Percentiles rank a stretch among this genome's conserved stretches.
These are phyloP conservation scores for Mortierella sp. DNA, from an alignment of 371 early-diverging fungal species.

Conservation along the genomic window DNA sequence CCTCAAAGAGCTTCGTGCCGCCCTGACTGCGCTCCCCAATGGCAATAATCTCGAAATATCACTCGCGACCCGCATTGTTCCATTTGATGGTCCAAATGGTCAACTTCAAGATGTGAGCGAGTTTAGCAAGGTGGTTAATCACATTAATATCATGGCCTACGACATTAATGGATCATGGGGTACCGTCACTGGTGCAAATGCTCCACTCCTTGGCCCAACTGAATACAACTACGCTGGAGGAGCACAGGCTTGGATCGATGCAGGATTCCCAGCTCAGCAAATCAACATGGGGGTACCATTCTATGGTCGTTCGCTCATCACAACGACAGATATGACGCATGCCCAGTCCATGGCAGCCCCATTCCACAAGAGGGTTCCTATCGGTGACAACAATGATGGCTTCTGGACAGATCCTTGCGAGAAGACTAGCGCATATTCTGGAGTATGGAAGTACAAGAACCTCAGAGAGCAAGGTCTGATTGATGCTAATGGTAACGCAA, in stretches of 20 bases:
- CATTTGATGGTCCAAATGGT: slow-evolving; percentile 68
- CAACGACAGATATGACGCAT: slow-evolving; percentile 34
- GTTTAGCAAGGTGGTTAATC: slow-evolving; percentile 69
- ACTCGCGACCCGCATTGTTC: slow-evolving; percentile 77
- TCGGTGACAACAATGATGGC: slow-evolving; percentile 67
- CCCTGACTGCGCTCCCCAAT: slow-evolving; percentile 61
- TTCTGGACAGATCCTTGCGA: slow-evolving; percentile 69
- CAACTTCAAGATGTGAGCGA: slow-evolving; percentile 70
- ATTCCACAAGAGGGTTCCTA: slow-evolving; percentile 34
- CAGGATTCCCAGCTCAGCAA: slow-evolving; percentile 71
- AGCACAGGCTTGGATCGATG: slow-evolving; percentile 63
- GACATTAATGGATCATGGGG: slow-evolving; percentile 66
- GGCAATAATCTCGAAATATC: slow-evolving; percentile 71
- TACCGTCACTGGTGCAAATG: slow-evolving; percentile 71
- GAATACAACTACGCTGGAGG: slow-evolving; percentile 40
- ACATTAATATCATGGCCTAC: slow-evolving; percentile 72
- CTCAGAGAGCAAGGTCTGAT: slow-evolving; percentile 74
- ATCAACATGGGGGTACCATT: slow-evolving; percentile 74
- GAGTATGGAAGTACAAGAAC: slow-evolving; percentile 76
- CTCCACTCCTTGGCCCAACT: slow-evolving; percentile 63
- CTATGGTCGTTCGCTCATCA: slow-evolving; percentile 68
- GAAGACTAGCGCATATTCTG: slow-evolving; percentile 58
- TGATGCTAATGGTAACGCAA: slow-evolving; percentile 61
- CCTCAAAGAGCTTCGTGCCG: slow-evolving; percentile 73
- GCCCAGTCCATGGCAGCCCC: slow-evolving; percentile 31